phyloP scores from a whole-genome alignment of 441 rosid genomes.

The California macrophylla region DNA sequence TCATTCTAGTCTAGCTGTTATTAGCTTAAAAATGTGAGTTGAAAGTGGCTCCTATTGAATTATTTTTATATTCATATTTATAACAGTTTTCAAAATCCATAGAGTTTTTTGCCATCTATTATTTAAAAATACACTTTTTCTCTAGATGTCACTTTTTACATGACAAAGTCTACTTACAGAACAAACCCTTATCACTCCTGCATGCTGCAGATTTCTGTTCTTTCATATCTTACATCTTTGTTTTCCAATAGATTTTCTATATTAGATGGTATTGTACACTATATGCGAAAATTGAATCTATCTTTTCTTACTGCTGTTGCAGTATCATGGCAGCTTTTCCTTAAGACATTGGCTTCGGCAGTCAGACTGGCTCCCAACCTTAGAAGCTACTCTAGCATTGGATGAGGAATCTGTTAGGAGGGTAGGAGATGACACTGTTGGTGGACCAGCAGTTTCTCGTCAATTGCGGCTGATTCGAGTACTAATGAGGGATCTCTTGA shows the following conservation, averaged over 20 bases:
- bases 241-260: not conserved
- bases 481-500: slow-evolving; percentile 83
- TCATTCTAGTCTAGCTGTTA: not conserved
- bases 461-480: slow-evolving; percentile 66
- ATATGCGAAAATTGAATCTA: not conserved
- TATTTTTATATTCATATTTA: not conserved
- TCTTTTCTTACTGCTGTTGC: slow-evolving; percentile 17
- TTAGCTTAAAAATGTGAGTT: slow-evolving; percentile 1
- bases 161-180: not conserved
- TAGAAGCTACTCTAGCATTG: slow-evolving; percentile 88
- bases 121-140: too few species aligned
- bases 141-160: not conserved
- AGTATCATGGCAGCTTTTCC: slow-evolving; percentile 95
- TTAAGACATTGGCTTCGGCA: slow-evolving; percentile 93
- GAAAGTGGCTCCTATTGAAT: not conserved
- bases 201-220: too few species aligned
- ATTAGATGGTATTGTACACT: not conserved
- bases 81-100: too few species aligned
- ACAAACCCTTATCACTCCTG: too few species aligned
- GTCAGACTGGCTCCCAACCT: slow-evolving; percentile 86
- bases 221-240: too few species aligned
- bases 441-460: slow-evolving; percentile 88
- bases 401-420: slow-evolving; percentile 82
- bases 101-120: too few species aligned
- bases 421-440: slow-evolving; percentile 89